Base-by-base conservation (phyloP, 1,284 basidiomycete genomes). In the Abortiporus biennis region DNA sequence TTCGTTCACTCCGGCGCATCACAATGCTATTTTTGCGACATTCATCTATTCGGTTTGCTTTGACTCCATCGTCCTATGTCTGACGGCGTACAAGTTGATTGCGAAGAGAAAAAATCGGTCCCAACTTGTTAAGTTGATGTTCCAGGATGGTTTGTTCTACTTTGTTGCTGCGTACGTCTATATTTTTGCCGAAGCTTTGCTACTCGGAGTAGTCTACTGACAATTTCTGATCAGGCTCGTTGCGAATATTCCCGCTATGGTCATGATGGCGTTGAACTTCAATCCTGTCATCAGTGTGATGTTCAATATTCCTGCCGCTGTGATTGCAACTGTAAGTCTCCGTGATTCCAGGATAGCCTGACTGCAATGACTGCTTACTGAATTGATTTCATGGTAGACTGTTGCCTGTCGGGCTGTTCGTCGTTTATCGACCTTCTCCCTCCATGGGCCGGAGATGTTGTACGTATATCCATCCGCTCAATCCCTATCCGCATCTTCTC, bases 251-350 rank as follows among this genome's bases (percentile, higher is more conserved):
- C 42, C 38, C 16, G 27, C 39, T 1, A 16, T 46, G 80, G 78
- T 75, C 34, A 85, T 86, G 58, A 85, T 85, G 81, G 56, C 84
- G 20, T 57, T 84, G 20, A 69, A 85, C 57, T 60, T 86, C 34
- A 86, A 86, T 53, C 67, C 82, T 1, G 76, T 85, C 42, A 83
- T 85, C 80, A 80, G 77, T 15, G 78, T 85, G 56, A 81, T 85
- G 44, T 78, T 74, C 22, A 85, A 85, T 53, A 81, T 85, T 24
- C 82, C 82, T 2, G 80, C 82, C 35, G 80, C 80, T 8, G 73
- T 83, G 43, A 72, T 74, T 4, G 78, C 78, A 8, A 81, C 79
- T 8, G 80, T 82, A 50, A 51, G 74, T 47, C 12, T 40, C 37
- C n/a, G n/a, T n/a, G n/a, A n/a, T n/a, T n/a, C n/a, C n/a, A n/a